phyloP scores from a whole-genome alignment of 768 basidiomycete genomes.

The Boletus vinaceobasis region DNA sequence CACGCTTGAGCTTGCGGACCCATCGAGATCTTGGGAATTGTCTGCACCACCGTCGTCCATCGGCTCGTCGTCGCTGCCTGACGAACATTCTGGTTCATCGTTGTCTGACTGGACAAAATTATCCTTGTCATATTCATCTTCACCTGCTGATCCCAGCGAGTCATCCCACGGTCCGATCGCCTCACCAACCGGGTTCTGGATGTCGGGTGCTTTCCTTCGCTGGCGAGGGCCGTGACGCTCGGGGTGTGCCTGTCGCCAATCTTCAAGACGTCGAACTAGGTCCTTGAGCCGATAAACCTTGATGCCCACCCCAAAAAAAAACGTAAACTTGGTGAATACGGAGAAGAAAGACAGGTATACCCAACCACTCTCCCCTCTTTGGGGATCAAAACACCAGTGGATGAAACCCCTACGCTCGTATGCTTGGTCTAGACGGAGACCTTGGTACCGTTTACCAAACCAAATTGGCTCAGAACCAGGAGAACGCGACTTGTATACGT shows the following conservation, averaged over 20 bases:
- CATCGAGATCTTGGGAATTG: neutral
- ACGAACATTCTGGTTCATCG: neutral
- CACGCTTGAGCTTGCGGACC: neutral
- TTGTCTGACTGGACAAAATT: conserved; percentile 7
- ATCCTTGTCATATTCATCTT: conserved; percentile 5
- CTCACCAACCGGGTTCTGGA: conserved; percentile 16
- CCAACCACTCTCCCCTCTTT: neutral
- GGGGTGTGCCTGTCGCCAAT: conserved; percentile 10
- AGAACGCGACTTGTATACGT: conserved; percentile 11
- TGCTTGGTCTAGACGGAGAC: conserved; percentile 13
- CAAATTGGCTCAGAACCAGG: conserved; percentile 23
- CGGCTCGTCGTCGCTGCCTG: neutral
- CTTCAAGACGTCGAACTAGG: conserved; percentile 6
- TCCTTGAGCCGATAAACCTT: conserved; percentile 11
- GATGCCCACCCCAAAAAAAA: too few relatives aligned
- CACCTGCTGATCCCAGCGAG: conserved; percentile 5
- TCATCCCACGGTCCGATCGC: conserved; percentile 16
- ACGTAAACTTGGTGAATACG: neutral
- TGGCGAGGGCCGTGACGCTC: conserved; percentile 1
- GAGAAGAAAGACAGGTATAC: conserved; percentile 1
- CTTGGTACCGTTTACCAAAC: conserved; percentile 18
- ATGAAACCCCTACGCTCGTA: conserved; percentile 4
- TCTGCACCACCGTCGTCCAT: too few relatives aligned
- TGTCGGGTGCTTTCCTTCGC: neutral
- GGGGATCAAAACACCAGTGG: conserved; percentile 9